These are phyloP conservation scores for Boechera stricta DNA, from an alignment of 345 rosid species.

Conservation along the genomic window DNA sequence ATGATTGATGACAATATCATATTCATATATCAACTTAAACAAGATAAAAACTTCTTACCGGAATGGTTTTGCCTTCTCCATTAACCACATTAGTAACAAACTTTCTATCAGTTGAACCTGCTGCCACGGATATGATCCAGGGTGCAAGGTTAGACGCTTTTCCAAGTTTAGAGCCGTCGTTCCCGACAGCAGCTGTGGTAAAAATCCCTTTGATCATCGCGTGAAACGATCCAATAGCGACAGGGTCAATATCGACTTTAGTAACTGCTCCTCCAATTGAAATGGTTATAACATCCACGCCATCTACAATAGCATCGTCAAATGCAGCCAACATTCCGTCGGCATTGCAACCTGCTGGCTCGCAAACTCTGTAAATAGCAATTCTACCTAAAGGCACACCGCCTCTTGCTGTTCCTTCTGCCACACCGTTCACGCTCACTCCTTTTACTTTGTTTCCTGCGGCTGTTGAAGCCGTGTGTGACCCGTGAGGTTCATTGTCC, in stretches of 20 bases:
- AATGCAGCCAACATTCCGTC: constrained; percentile 38
- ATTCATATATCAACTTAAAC: not conserved
- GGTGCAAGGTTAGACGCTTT: constrained; percentile 57
- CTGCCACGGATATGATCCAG: constrained; percentile 71
- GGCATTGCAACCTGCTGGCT: constrained; percentile 17
- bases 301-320: constrained; percentile 47
- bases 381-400: constrained; percentile 66
- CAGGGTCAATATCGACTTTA: constrained; percentile 48
- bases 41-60: constrained; percentile 34
- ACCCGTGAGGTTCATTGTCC: constrained; percentile 53
- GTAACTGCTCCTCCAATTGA: constrained; percentile 61
- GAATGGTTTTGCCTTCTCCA: constrained; percentile 52
- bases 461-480: constrained; percentile 71
- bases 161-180: constrained; percentile 50
- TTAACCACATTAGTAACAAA: constrained; percentile 55
- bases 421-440: constrained; percentile 56
- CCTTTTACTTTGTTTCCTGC: constrained; percentile 57
- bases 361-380: constrained; percentile 54
- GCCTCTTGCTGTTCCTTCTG: constrained; percentile 62
- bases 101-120: constrained; percentile 63
- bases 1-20: not conserved
- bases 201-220: constrained; percentile 64
- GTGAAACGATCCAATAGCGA: constrained; percentile 65
- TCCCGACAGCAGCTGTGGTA: constrained; percentile 58
- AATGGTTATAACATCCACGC: constrained; percentile 77